Percentiles rank a stretch among this genome's conserved stretches.
Conservation (phyloP, 306 rosid genomes). For the Benincasa hispida region DNA sequence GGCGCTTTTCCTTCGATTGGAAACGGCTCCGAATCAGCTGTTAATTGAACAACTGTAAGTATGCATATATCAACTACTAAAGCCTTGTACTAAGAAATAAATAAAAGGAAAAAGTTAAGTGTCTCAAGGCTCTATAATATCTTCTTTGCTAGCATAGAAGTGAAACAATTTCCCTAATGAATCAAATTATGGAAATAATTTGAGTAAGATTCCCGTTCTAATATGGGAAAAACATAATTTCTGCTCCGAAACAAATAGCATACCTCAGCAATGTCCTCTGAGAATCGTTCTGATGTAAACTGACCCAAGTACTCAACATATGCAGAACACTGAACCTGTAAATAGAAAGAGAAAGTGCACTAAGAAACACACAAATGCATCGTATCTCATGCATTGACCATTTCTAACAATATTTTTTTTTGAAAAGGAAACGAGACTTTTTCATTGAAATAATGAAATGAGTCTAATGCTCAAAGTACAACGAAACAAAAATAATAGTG, state of each 20-base stretch:
- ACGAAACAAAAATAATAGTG: no score
- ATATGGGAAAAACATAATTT: background rate
- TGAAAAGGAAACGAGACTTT: no score
- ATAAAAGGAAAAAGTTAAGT: background rate
- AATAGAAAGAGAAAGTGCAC: background rate
- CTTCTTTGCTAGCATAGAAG: background rate
- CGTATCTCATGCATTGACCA: background rate
- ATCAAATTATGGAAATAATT: background rate
- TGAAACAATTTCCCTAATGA: background rate
- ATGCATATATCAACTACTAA: background rate
- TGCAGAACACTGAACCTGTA: constrained; percentile 82
- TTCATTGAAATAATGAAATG: no score
- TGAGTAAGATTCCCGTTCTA: background rate
- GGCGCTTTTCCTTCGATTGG: constrained; percentile 69
- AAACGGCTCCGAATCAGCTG: constrained; percentile 90
- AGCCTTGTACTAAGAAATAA: background rate
- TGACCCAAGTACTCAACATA: constrained; percentile 90
- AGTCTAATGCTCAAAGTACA: no score
- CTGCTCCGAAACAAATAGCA: background rate
- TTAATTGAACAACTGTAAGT: constrained; percentile 18
- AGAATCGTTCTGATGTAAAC: constrained; percentile 86
- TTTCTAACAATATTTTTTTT: background rate
- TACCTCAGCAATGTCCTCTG: constrained; percentile 90
- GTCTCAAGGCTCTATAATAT: background rate
- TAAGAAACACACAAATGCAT: background rate